Evolutionary conservation across 139 green algal genomes (phyloP), one percentile per base, ranked within the genome.

Genomic region (Chlamydomonas asymmetrica): DNA sequence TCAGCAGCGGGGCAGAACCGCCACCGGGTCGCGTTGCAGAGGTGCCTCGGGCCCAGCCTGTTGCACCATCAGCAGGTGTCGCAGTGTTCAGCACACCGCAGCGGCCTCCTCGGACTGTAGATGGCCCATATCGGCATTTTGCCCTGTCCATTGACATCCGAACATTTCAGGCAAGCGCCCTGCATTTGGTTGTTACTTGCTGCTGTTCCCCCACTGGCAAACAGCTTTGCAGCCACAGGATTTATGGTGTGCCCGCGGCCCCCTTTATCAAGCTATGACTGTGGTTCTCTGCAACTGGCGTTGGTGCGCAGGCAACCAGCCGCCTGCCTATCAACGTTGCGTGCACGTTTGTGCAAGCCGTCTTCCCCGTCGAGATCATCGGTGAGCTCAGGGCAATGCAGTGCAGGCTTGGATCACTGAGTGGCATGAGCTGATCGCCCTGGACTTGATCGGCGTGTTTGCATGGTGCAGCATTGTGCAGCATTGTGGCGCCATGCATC

Each of bases 311-410:
- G 57, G 76, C 79, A 38, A 63, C 63, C 32, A 74, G 75, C 34
- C 66, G 77, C 35, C 75, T 91, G 75, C 86, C 86, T 13, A 34
- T 91, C 37, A 84, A 76, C 45, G 61, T 80, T 56, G 83, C 80
- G 18, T 73, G 20, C 38, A 73, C 76, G 1, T 88, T 86, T 29
- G 65, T 87, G 31, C 71, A 79, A 29, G 82, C 76, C 5, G 61
- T 80, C 9, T 54, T 90, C 16, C 85, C 85, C 16, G 18, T 56
- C 20, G 82, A 85, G 41, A 39, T 90, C 7, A 67, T 84, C 48
- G 76, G 83, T 88, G 41, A 22, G 79, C 16, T n/a, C n/a, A n/a
- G n/a, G n/a, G n/a, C n/a, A n/a, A n/a, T n/a, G n/a, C n/a, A n/a
- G n/a, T n/a, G n/a, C n/a, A n/a, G 20, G 61, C 8, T 9, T 4